phyloP scores from a whole-genome alignment of 768 basidiomycete species.

The Calocybe indica region DNA sequence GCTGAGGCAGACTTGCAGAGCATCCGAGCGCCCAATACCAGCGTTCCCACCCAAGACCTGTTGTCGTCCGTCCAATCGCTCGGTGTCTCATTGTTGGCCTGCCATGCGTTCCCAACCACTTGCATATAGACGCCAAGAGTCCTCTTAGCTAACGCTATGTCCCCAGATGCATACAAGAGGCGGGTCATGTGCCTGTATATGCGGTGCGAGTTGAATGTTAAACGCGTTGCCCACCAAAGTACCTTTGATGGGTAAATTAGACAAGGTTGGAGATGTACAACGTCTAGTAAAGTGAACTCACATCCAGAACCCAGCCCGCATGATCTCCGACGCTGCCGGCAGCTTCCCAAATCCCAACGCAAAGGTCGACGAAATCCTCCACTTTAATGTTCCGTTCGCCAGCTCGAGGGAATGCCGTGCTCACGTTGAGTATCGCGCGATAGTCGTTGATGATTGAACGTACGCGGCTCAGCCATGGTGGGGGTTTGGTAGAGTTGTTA shows the following conservation, averaged over 20 bases:
- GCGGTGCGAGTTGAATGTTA: constrained; percentile 90
- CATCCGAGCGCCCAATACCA: constrained; percentile 75
- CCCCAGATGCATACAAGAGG: constrained; percentile 57
- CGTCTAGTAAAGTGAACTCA: constrained; percentile 29
- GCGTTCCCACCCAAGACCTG: constrained; percentile 66
- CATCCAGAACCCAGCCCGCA: constrained; percentile 79
- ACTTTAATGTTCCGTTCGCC: constrained; percentile 75
- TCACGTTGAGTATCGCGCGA: constrained; percentile 56
- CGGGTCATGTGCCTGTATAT: constrained; percentile 83
- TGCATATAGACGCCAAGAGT: constrained; percentile 79
- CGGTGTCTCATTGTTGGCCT: constrained; percentile 32
- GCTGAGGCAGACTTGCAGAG: constrained; percentile 48
- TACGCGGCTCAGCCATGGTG: constrained; percentile 59
- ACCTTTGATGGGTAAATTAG: constrained; percentile 37
- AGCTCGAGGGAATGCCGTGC: constrained; percentile 75
- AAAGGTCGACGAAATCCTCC: constrained; percentile 78
- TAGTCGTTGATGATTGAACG: constrained; percentile 69
- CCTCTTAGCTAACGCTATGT: constrained; percentile 59
- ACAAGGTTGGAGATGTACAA: not conserved
- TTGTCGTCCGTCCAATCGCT: constrained; percentile 47
- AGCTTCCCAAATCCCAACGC: constrained; percentile 78
- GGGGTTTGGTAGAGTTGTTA: constrained; percentile 23
- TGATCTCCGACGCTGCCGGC: constrained; percentile 56
- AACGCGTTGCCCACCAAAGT: constrained; percentile 89
- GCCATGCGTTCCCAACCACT: constrained; percentile 76